Conservation (phyloP, 2,329 filamentous ascomycete species). For the Colletotrichum coccodes region DNA sequence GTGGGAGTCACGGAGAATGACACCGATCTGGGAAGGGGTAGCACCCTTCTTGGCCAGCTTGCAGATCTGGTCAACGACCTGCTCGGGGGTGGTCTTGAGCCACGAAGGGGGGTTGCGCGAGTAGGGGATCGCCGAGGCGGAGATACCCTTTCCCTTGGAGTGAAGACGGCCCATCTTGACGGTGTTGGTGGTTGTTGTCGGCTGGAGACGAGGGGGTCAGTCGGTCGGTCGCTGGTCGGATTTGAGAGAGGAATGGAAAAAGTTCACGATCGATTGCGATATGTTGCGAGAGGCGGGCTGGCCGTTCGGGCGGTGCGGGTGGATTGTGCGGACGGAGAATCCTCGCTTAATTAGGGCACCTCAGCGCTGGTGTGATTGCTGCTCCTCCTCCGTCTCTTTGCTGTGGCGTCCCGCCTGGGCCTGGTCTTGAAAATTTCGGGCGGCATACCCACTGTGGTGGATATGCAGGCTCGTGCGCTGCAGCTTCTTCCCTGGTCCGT, state of each 20-base stretch:
- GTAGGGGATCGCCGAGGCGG: slow-evolving; percentile 94
- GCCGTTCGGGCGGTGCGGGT: slow-evolving; percentile 40
- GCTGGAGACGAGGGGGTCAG: slow-evolving; percentile 27
- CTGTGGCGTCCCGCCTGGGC: background rate
- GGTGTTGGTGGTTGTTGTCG: slow-evolving; percentile 41
- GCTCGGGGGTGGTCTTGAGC: slow-evolving; percentile 98
- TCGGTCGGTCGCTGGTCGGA: slow-evolving; percentile 33
- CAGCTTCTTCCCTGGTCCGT: slow-evolving; percentile 14
- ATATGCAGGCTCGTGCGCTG: background rate
- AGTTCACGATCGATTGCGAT: slow-evolving; percentile 31
- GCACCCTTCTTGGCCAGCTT: slow-evolving; percentile 99
- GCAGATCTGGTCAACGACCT: slow-evolving; percentile 99
- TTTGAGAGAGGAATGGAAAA: slow-evolving; percentile 26
- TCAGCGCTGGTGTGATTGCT: background rate
- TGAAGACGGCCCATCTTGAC: slow-evolving; percentile 95
- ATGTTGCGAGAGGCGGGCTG: slow-evolving; percentile 18
- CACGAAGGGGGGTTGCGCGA: slow-evolving; percentile 91
- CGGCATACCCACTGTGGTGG: background rate
- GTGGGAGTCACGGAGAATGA: slow-evolving; percentile 97
- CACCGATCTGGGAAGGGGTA: slow-evolving; percentile 98
- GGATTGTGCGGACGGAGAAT: slow-evolving; percentile 54
- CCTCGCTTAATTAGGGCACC: slow-evolving; percentile 58
- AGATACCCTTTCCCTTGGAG: slow-evolving; percentile 99
- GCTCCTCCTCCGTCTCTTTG: background rate
- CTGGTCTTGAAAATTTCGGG: slow-evolving; percentile 18